Evolutionary conservation across 805 yeast genomes (phyloP).

Genomic region (Hanseniaspora thailandica): DNA sequence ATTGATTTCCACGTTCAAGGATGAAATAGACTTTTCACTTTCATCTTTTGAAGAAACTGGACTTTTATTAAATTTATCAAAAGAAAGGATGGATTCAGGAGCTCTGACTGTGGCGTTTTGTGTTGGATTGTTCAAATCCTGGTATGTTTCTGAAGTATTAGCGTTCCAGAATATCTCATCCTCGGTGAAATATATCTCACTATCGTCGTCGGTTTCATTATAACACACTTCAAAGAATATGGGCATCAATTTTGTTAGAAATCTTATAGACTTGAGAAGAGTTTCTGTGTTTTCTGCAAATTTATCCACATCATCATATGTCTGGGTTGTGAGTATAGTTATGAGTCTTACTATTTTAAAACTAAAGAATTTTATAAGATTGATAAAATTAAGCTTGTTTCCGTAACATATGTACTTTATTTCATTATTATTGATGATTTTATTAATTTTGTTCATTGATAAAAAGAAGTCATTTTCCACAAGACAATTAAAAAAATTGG

Average conservation of each 20-base stretch:
- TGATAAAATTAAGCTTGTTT: conserved; percentile 46
- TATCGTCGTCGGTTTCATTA: conserved; percentile 20
- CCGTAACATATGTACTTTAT: conserved; percentile 47
- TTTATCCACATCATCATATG: neutral
- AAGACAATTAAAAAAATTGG: conserved; percentile 15
- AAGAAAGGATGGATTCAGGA: conserved; percentile 19
- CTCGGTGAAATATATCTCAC: conserved; percentile 22
- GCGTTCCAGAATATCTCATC: conserved; percentile 37
- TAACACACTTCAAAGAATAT: conserved; percentile 45
- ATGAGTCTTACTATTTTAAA: conserved; percentile 25
- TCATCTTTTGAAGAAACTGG: conserved; percentile 17
- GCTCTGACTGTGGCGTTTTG: conserved; percentile 22
- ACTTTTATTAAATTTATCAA: conserved; percentile 10
- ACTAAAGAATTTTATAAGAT: conserved; percentile 36
- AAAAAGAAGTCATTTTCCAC: conserved; percentile 26
- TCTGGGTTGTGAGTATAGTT: conserved; percentile 18
- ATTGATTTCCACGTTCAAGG: conserved; percentile 14
- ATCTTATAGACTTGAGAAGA: conserved; percentile 49
- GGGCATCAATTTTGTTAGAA: conserved; percentile 57
- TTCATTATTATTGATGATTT: conserved; percentile 45
- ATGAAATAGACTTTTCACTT: conserved; percentile 16
- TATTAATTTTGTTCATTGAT: conserved; percentile 45
- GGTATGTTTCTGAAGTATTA: conserved; percentile 16
- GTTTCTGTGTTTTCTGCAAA: conserved; percentile 24
- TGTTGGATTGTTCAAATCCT: conserved; percentile 16